Percentiles rank a stretch among this genome's conserved stretches.
These are phyloP conservation scores for Acacia crassicarpa DNA, from an alignment of 306 rosid genomes.

Conservation along the genomic window DNA sequence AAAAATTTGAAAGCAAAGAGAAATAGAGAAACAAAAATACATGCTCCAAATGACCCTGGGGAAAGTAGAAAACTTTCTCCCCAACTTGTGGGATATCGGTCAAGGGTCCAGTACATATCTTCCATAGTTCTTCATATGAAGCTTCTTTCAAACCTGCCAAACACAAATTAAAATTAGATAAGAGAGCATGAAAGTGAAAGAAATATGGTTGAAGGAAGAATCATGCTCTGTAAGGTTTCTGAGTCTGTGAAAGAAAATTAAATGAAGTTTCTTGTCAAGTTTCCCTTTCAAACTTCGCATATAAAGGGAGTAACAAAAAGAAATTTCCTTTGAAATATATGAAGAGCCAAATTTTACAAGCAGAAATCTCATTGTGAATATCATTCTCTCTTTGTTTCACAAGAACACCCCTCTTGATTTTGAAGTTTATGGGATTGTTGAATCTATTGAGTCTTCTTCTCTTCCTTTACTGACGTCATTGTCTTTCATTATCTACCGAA, in stretches of 20 bases:
- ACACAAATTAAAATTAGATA: background rate
- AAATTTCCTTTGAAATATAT: no score
- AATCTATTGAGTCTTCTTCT: no score
- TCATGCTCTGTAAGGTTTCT: slow-evolving; percentile 24
- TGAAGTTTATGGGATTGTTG: no score
- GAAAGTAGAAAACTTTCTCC: slow-evolving; percentile 74
- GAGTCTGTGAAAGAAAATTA: slow-evolving; percentile 21
- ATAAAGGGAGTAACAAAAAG: background rate
- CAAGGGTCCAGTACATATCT: slow-evolving; percentile 82
- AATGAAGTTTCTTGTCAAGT: background rate
- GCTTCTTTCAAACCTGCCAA: slow-evolving; percentile 40
- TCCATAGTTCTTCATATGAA: slow-evolving; percentile 54
- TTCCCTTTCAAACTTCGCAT: background rate
- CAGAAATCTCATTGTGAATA: no score
- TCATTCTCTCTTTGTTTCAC: no score
- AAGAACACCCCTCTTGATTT: background rate
- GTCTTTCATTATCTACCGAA: no score
- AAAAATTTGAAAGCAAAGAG: slow-evolving; percentile 3
- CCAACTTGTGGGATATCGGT: slow-evolving; percentile 62
- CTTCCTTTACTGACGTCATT: no score
- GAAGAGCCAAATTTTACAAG: no score
- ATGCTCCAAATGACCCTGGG: slow-evolving; percentile 93
- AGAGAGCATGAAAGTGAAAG: background rate
- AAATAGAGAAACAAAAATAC: slow-evolving; percentile 28
- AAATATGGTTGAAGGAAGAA: background rate